Percentiles rank a stretch among this genome's conserved stretches.
phyloP scores from a whole-genome alignment of 768 basidiomycete species.

The Termitomyces eurrhizus region DNA sequence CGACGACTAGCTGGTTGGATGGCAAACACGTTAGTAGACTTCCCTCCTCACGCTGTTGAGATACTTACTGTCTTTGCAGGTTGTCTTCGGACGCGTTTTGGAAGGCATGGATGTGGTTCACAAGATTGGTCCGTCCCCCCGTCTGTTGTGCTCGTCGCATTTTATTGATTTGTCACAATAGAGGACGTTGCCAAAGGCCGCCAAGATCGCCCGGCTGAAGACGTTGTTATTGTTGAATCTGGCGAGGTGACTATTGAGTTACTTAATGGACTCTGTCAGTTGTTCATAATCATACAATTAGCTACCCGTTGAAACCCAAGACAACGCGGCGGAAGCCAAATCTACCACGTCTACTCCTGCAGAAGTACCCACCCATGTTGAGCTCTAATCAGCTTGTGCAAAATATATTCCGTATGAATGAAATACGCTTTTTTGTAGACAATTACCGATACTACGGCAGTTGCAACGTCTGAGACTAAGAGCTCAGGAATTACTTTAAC shows the following conservation, averaged over 20 bases:
- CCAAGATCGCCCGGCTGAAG: conserved; percentile 70
- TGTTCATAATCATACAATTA: conserved; percentile 19
- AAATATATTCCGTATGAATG: conserved; percentile 46
- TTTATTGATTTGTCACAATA: conserved; percentile 23
- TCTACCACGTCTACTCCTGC: conserved; percentile 63
- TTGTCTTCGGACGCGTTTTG: conserved; percentile 90
- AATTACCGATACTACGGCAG: conserved; percentile 23
- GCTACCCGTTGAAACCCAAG: conserved; percentile 44
- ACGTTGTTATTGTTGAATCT: conserved; percentile 76
- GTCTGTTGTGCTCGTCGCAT: too few species aligned
- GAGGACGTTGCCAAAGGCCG: conserved; percentile 71
- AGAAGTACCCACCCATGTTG: conserved; percentile 91
- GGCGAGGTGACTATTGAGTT: conserved; percentile 66
- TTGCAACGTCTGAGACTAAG: conserved; percentile 7
- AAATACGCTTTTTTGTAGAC: conserved; percentile 45
- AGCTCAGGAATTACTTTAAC: background rate
- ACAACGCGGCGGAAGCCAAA: conserved; percentile 31
- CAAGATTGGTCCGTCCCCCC: conserved; percentile 58
- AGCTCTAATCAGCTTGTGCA: conserved; percentile 69
- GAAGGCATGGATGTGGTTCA: conserved; percentile 89
- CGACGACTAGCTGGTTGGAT: conserved; percentile 86
- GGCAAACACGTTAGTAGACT: conserved; percentile 66
- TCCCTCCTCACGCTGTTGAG: background rate
- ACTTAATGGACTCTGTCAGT: background rate
- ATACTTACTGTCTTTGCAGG: conserved; percentile 35